Evolutionary conservation across 208 protist genomes (phyloP).

Genomic region (Blastocrithidia nonstop): DNA sequence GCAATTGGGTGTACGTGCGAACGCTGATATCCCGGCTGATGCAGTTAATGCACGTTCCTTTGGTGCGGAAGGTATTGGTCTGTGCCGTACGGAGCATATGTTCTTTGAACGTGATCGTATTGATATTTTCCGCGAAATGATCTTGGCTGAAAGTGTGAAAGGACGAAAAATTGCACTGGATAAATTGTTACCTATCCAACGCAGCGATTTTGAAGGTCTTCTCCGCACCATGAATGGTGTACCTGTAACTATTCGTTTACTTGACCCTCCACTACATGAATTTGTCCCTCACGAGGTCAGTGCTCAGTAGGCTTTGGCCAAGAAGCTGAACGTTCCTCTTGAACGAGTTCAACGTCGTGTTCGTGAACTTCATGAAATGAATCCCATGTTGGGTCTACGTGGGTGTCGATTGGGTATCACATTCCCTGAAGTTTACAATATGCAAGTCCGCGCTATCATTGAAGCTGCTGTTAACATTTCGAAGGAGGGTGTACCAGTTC

Average conservation of each 20-base stretch:
- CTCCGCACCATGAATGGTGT: conserved; percentile 82
- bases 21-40: conserved; percentile 85
- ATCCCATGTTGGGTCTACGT: conserved; percentile 92
- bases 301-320: conserved; percentile 51
- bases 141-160: conserved; percentile 66
- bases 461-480: conserved; percentile 71
- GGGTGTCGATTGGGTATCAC: conserved; percentile 87
- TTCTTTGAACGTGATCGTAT: conserved; percentile 87
- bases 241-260: conserved; percentile 86
- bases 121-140: conserved; percentile 85
- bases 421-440: conserved; percentile 91
- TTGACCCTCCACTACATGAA: conserved; percentile 94
- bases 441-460: conserved; percentile 89
- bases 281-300: conserved; percentile 82
- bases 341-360: conserved; percentile 59
- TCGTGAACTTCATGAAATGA: conserved; percentile 78
- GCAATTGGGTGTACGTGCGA: conserved; percentile 76
- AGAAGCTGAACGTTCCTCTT: conserved; percentile 35
- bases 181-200: conserved; percentile 84
- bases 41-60: conserved; percentile 55
- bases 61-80: conserved; percentile 90
- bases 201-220: conserved; percentile 82
- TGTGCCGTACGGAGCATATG: conserved; percentile 94
- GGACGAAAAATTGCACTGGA: conserved; percentile 60
- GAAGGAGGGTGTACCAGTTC: conserved; percentile 33